Percentiles rank a stretch among this genome's conserved stretches.
phyloP scores from a whole-genome alignment of 306 rosid genomes.

The Macrotyloma uniflorum region DNA sequence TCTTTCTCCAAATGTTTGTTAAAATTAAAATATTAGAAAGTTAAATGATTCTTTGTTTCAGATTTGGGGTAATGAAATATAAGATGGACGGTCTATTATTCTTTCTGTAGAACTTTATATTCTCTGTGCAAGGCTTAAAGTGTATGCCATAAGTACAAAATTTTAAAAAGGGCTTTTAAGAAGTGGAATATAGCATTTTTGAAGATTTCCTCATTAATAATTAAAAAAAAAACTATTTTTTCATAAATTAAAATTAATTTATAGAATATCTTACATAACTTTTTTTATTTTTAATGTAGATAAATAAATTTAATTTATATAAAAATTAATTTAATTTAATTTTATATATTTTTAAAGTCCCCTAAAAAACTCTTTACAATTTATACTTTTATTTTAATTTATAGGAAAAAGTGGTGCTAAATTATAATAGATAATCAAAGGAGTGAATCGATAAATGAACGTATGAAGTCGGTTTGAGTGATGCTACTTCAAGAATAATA shows the following conservation, averaged over 20 bases:
- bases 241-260: too few relatives aligned
- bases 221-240: too few relatives aligned
- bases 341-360: too few relatives aligned
- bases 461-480: neutral
- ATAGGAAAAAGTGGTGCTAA: too few relatives aligned
- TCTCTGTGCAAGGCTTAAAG: neutral
- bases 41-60: neutral
- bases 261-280: too few relatives aligned
- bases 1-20: neutral
- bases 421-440: conserved; percentile 2
- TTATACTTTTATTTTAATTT: too few relatives aligned
- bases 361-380: too few relatives aligned
- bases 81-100: conserved; percentile 21
- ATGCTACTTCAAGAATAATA: conserved; percentile 8
- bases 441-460: conserved; percentile 5
- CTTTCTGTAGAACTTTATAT: conserved; percentile 6
- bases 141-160: neutral
- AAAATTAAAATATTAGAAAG: neutral
- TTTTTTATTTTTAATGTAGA: too few relatives aligned
- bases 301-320: too few relatives aligned
- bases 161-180: neutral
- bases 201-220: too few relatives aligned
- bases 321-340: too few relatives aligned
- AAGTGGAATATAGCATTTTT: neutral
- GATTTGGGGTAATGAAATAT: conserved; percentile 4